Conservation (phyloP, 768 basidiomycete genomes). For the Boletus sp. region DNA sequence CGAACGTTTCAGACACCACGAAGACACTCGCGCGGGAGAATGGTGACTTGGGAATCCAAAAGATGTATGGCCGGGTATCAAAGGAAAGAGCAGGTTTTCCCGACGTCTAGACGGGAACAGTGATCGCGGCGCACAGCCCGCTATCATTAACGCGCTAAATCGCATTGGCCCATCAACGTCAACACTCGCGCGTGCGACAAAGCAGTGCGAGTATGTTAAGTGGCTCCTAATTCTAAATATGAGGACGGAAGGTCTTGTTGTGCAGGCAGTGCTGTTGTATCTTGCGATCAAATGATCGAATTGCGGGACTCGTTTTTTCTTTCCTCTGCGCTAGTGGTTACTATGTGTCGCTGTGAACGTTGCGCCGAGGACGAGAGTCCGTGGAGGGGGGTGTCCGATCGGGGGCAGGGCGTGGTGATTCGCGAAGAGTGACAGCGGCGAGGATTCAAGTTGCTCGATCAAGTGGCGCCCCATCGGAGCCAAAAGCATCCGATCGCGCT, state of each 20-base stretch:
- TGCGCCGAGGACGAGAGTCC: background rate
- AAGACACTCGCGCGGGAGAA: background rate
- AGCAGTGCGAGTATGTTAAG: slow-evolving; percentile 2
- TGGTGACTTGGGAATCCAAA: background rate
- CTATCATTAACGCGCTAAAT: slow-evolving; percentile 10
- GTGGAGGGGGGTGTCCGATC: background rate
- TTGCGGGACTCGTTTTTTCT: background rate
- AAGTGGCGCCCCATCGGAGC: slow-evolving; percentile 1
- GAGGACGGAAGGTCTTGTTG: background rate
- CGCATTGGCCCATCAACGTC: slow-evolving; percentile 2
- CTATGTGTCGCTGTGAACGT: background rate
- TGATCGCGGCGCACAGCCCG: slow-evolving; percentile 14
- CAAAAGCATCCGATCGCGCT: background rate
- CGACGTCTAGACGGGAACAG: background rate
- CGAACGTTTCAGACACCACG: background rate
- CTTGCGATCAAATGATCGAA: slow-evolving; percentile 4
- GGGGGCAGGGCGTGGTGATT: background rate
- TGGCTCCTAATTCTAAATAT: background rate
- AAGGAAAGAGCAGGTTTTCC: background rate
- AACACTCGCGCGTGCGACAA: slow-evolving; percentile 1
- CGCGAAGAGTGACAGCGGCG: slow-evolving; percentile 4
- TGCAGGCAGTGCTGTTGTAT: slow-evolving; percentile 3
- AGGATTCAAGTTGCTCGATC: slow-evolving; percentile 15
- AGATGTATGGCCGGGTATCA: slow-evolving; percentile 3
- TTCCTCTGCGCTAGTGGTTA: background rate